Percentiles rank a stretch among this genome's conserved stretches.
Evolutionary conservation across 2,329 filamentous ascomycete species (phyloP).

Genomic region (Botrytis aclada): DNA sequence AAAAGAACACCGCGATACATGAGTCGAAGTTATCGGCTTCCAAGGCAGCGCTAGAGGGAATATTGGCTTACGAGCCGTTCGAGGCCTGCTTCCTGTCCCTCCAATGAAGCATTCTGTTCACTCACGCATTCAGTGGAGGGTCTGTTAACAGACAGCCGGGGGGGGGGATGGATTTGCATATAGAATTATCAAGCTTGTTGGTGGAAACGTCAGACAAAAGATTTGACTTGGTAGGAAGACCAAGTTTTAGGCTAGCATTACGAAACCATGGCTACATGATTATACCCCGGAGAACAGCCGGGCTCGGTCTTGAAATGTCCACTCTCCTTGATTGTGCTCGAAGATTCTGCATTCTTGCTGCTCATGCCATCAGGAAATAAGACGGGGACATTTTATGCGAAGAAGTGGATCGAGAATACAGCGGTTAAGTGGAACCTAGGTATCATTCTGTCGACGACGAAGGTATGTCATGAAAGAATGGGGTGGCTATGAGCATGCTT

Average conservation of each 20-base stretch:
- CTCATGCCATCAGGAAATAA: constrained; percentile 39
- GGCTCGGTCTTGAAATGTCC: constrained; percentile 47
- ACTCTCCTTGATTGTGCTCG: constrained; percentile 35
- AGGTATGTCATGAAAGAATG: constrained; percentile 45
- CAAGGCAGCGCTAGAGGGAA: constrained; percentile 39
- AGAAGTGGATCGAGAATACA: constrained; percentile 41
- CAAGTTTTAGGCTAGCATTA: constrained; percentile 41
- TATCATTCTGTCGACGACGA: constrained; percentile 43
- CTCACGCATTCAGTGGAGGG: constrained; percentile 31
- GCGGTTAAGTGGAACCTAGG: constrained; percentile 41
- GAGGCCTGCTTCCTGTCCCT: constrained; percentile 41
- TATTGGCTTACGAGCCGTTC: constrained; percentile 39
- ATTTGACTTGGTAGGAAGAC: constrained; percentile 32
- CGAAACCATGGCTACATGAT: constrained; percentile 44
- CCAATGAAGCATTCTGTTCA: constrained; percentile 12
- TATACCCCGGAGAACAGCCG: constrained; percentile 40
- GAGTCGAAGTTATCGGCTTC: constrained; percentile 45
- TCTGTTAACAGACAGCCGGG: constrained; percentile 31
- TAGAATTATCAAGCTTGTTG: constrained; percentile 41
- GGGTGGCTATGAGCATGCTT: constrained; percentile 44
- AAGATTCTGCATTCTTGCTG: constrained; percentile 43
- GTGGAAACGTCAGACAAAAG: not conserved
- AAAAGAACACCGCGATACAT: constrained; percentile 45
- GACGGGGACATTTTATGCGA: constrained; percentile 45
- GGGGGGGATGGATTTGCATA: not conserved